Conservation (phyloP, 2,329 filamentous ascomycete genomes). For the Celoporthe dispersa region DNA sequence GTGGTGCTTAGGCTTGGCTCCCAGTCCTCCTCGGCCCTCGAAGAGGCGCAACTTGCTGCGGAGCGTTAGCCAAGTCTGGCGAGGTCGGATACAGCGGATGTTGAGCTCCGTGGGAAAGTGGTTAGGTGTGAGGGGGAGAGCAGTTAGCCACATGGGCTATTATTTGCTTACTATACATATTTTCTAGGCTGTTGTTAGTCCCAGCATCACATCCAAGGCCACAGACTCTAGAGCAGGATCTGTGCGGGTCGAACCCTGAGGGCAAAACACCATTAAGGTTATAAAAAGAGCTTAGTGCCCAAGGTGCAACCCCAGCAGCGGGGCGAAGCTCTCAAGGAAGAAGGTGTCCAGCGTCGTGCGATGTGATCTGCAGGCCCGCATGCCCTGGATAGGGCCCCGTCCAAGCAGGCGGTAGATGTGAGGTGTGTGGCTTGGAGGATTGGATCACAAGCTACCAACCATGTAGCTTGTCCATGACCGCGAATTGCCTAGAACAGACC, state of each 20-base stretch:
- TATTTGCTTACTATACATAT: neutral
- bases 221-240: neutral
- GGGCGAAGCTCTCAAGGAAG: neutral
- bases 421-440: neutral
- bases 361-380: neutral
- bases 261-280: neutral
- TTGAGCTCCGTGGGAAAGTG: neutral
- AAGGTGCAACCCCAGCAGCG: neutral
- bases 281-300: neutral
- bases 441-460: no score
- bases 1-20: neutral
- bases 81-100: neutral
- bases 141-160: neutral
- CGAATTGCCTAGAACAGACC: neutral
- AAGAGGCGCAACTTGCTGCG: neutral
- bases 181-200: neutral
- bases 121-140: neutral
- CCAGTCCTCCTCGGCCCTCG: no score
- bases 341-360: slow-evolving; percentile 7
- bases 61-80: neutral
- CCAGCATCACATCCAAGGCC: no score
- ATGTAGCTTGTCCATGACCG: neutral
- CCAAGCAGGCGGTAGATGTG: neutral
- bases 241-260: neutral
- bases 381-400: neutral